These are phyloP conservation scores for Globisporangium carolinianum DNA, from an alignment of 352 stramenopile species.

Conservation along the genomic window DNA sequence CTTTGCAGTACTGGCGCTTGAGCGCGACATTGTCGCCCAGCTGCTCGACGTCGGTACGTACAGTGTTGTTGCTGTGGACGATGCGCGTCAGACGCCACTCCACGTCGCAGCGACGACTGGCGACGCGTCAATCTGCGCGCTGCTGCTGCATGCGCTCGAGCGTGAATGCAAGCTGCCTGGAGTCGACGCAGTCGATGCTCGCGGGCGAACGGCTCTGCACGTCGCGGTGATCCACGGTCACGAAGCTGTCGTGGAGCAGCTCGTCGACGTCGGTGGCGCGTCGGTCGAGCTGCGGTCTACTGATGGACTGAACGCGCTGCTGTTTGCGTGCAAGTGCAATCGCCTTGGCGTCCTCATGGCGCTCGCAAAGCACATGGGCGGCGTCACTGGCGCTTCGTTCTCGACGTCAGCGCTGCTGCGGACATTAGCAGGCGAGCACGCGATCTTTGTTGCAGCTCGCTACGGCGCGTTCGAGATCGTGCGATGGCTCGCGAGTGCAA, in stretches of 20 bases:
- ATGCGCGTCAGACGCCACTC: slow-evolving; percentile 35
- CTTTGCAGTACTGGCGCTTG: slow-evolving; percentile 33
- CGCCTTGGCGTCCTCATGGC: slow-evolving; percentile 40
- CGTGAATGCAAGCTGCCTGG: not conserved
- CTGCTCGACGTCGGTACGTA: slow-evolving; percentile 31
- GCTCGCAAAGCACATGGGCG: slow-evolving; percentile 19
- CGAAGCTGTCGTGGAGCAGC: slow-evolving; percentile 26
- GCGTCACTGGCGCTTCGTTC: too few species aligned
- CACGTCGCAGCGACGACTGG: slow-evolving; percentile 38
- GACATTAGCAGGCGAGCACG: slow-evolving; percentile 25
- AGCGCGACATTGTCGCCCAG: slow-evolving; percentile 25
- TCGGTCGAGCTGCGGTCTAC: slow-evolving; percentile 26
- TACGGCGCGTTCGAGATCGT: slow-evolving; percentile 36
- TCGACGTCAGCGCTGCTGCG: slow-evolving; percentile 18
- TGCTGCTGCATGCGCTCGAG: slow-evolving; percentile 35
- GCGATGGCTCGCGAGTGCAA: slow-evolving; percentile 38
- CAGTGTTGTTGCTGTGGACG: slow-evolving; percentile 36
- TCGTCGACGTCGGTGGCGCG: slow-evolving; percentile 33
- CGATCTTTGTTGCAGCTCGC: slow-evolving; percentile 37
- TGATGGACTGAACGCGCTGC: slow-evolving; percentile 30
- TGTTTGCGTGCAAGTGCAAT: slow-evolving; percentile 49
- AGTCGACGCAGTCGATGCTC: slow-evolving; percentile 15
- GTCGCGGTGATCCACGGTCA: slow-evolving; percentile 39
- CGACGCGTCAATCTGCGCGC: slow-evolving; percentile 28
- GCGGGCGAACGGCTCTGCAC: slow-evolving; percentile 40